Conservation (phyloP, 768 basidiomycete genomes). For the Amyloporia xantha region DNA sequence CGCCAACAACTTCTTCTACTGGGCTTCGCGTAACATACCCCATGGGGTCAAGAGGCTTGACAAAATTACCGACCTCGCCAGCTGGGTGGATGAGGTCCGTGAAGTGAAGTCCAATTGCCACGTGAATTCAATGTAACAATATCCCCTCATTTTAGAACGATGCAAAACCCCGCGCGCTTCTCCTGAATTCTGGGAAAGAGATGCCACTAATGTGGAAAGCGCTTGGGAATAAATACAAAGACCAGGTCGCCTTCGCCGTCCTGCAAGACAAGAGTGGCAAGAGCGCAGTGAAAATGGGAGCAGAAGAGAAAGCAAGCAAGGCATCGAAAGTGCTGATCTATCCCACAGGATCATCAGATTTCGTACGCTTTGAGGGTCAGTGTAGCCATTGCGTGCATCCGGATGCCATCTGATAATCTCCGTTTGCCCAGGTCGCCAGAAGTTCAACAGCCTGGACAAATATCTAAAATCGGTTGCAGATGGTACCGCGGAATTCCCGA, state of each 20-base stretch:
- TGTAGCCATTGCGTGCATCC: too few species aligned
- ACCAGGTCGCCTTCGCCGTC: constrained; percentile 53
- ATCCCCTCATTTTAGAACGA: constrained; percentile 23
- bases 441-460: constrained; percentile 66
- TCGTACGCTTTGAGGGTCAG: constrained; percentile 64
- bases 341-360: constrained; percentile 47
- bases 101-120: neutral
- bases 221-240: constrained; percentile 64
- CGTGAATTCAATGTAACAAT: neutral
- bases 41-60: constrained; percentile 59
- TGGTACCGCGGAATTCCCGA: constrained; percentile 53
- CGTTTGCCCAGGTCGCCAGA: constrained; percentile 52
- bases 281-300: constrained; percentile 50
- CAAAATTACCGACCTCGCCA: constrained; percentile 46
- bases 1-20: constrained; percentile 67
- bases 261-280: constrained; percentile 62
- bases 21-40: constrained; percentile 68
- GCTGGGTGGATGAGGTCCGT: constrained; percentile 67
- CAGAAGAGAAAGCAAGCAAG: constrained; percentile 50
- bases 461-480: constrained; percentile 69
- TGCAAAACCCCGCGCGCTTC: constrained; percentile 50
- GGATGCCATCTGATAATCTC: neutral
- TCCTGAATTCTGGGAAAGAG: constrained; percentile 70
- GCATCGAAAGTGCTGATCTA: constrained; percentile 66
- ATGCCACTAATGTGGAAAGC: constrained; percentile 78